Evolutionary conservation across 768 basidiomycete species (phyloP).

Genomic region (Hydnomerulius pinastri): DNA sequence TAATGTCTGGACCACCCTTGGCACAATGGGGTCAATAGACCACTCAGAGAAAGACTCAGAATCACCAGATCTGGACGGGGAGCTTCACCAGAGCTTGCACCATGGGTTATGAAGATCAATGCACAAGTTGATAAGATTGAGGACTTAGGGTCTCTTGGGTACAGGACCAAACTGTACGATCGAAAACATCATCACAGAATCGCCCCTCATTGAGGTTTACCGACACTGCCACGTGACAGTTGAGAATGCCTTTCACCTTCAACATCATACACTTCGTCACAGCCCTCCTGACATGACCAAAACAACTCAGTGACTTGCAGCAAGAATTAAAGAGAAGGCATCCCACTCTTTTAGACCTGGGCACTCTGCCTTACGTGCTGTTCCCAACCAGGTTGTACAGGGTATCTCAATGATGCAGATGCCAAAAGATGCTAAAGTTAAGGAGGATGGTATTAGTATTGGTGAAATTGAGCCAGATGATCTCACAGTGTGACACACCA

Average conservation of each 20-base stretch:
- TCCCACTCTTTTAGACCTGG: neutral
- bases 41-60: no score
- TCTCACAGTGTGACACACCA: neutral
- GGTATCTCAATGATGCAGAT: neutral
- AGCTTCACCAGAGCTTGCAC: no score
- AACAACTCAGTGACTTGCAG: conserved; percentile 17
- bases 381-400: neutral
- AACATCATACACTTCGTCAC: conserved; percentile 27
- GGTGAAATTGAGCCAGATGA: neutral
- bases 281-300: conserved; percentile 28
- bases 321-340: conserved; percentile 1
- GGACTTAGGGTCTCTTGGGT: no score
- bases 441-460: neutral
- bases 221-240: conserved; percentile 8
- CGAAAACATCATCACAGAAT: conserved; percentile 15
- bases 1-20: no score
- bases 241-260: conserved; percentile 24
- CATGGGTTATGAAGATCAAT: no score
- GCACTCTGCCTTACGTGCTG: neutral
- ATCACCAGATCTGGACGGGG: no score
- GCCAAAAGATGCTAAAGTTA: neutral
- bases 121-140: no score
- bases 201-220: conserved; percentile 15
- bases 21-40: no score
- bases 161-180: conserved; percentile 7